Base-by-base conservation (phyloP, 805 yeast genomes). In the Komagataella pseudopastoris region DNA sequence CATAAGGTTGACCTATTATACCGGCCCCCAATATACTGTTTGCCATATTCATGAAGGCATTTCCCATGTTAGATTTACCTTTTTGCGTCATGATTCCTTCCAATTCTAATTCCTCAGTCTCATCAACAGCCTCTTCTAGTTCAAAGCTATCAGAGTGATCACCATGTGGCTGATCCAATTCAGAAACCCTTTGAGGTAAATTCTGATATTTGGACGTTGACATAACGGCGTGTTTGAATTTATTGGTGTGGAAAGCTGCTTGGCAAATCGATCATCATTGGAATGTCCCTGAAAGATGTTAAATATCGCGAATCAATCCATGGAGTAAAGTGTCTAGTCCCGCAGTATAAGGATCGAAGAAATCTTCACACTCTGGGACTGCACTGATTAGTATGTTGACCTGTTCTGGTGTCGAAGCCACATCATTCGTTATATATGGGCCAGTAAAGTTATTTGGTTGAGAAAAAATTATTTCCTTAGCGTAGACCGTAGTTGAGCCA, bases 41-140 rank as follows among this genome's bases (percentile, higher is more conserved):
- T 7, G 96, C 95, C 96, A 90, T 89, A 66, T 91, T 91, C 95
- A 90, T 86, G 61, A 90, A 89, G 4, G 97, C 97, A 88, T 85
- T 85, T 53, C 76, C 77, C 75, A 90, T 73, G 45, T 73, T 75
- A 2, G 86, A 78, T 57, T 77, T 78, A 14, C 60, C 59, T 16
- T 57, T 59, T 7, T 45, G 39, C 14, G 39, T 30, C 39, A 30
- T 30, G 39, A 30, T 30, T 10, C 39, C 39, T 10, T 30, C 39
- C 39, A 30, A 30, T 30, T 30, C 39, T n/a, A 30, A 2, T 30
- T 30, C 39, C 14, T 30, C 39, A 8, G 39, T 10, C 10, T 30
- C 39, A 14, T 30, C 39, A 30, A 30, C 8, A 30, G 39, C 39
- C 14, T 30, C 39, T 30, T 30, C 39, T 30, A 30, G 10, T 30